Conservation (phyloP, 257 asterid genomes). For the Solanum sparsipilum region DNA sequence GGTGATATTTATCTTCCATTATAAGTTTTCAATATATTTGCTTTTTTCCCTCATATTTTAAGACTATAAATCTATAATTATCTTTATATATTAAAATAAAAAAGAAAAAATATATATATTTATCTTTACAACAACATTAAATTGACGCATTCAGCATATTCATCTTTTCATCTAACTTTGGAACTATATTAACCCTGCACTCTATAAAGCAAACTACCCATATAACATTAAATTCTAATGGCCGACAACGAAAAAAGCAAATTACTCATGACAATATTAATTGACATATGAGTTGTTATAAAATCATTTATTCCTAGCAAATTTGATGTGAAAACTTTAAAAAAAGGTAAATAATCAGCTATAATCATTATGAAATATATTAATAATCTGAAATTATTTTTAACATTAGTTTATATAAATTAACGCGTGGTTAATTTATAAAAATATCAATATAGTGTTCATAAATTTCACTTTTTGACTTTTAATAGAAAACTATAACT, state of each 20-base stretch:
- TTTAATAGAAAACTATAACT: background rate
- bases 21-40: too few species aligned
- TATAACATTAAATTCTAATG: background rate
- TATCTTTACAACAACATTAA: too few species aligned
- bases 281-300: background rate
- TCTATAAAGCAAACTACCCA: background rate
- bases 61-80: too few species aligned
- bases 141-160: background rate
- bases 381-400: background rate
- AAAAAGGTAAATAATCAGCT: background rate
- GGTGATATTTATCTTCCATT: too few species aligned
- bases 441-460: background rate
- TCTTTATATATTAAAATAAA: too few species aligned
- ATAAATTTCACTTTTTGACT: background rate
- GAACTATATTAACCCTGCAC: background rate
- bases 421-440: background rate
- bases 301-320: background rate
- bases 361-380: background rate
- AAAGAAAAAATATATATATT: too few species aligned
- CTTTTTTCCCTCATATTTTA: too few species aligned
- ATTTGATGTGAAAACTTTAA: background rate
- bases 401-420: background rate
- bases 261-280: background rate
- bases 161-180: background rate
- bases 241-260: background rate